Evolutionary conservation across 768 basidiomycete genomes (phyloP).

Genomic region (Tephrocybe sp.): DNA sequence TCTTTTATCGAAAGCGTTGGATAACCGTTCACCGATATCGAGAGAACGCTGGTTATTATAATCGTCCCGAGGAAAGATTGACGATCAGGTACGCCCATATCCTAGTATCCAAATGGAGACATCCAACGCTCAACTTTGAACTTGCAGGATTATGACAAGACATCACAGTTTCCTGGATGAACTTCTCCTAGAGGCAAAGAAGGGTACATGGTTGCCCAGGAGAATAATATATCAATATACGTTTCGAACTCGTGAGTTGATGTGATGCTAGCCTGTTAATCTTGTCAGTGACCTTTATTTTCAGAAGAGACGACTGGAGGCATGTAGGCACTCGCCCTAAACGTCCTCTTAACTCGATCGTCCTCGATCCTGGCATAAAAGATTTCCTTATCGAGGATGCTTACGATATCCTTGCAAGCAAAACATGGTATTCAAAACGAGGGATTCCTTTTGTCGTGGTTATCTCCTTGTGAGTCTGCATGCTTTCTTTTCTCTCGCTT

Average conservation of each 20-base stretch:
- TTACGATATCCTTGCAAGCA: conserved; percentile 64
- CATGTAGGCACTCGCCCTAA: conserved; percentile 53
- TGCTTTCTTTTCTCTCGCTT: background rate
- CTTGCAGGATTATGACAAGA: conserved; percentile 45
- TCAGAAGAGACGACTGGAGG: conserved; percentile 39
- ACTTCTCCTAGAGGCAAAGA: conserved; percentile 43
- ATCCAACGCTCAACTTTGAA: background rate
- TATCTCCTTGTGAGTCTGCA: conserved; percentile 50
- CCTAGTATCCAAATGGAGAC: conserved; percentile 47
- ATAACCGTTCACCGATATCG: conserved; percentile 18
- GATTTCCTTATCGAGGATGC: conserved; percentile 68
- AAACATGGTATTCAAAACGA: conserved; percentile 69
- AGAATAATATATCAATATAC: conserved; percentile 41
- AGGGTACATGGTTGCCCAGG: conserved; percentile 32
- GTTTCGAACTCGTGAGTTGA: conserved; percentile 34
- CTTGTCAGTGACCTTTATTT: conserved; percentile 31
- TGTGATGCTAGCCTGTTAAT: background rate
- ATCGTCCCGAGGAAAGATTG: conserved; percentile 32
- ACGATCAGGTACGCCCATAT: conserved; percentile 50
- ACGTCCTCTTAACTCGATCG: conserved; percentile 62
- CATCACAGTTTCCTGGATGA: conserved; percentile 31
- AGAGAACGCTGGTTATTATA: conserved; percentile 8
- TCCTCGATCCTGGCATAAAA: conserved; percentile 67
- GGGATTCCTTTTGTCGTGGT: conserved; percentile 82
- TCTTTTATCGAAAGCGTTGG: conserved; percentile 32